Conservation (phyloP, 192 early-diverging fungal species). For the Coemansia sp. region DNA sequence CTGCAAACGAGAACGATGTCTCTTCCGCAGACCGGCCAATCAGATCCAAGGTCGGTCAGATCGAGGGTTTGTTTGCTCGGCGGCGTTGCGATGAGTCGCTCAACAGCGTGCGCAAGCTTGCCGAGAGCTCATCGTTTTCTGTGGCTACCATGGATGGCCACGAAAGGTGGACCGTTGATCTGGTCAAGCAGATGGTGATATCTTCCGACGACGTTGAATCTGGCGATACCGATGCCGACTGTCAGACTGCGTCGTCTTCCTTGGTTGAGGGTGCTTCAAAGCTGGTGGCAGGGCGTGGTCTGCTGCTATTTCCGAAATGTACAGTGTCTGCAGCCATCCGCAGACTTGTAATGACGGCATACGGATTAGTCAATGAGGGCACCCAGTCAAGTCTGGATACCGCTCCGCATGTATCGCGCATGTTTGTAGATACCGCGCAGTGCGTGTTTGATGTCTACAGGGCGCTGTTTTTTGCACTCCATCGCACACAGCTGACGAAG, state of each 20-base stretch:
- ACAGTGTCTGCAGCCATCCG: constrained; percentile 18
- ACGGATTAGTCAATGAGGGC: constrained; percentile 19
- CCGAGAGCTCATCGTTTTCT: constrained; percentile 22
- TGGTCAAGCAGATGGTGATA: constrained; percentile 1
- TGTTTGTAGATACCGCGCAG: constrained; percentile 6
- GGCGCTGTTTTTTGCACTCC: constrained; percentile 27
- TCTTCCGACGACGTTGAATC: neutral
- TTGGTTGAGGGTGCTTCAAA: neutral
- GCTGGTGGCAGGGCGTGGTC: neutral
- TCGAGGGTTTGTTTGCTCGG: constrained; percentile 25
- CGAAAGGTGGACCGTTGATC: constrained; percentile 24
- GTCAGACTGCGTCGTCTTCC: neutral
- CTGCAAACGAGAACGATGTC: neutral
- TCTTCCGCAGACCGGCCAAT: constrained; percentile 12
- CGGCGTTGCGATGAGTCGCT: constrained; percentile 23
- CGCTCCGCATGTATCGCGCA: neutral
- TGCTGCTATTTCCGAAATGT: constrained; percentile 11
- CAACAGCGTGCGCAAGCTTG: constrained; percentile 12
- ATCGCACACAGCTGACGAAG: constrained; percentile 24
- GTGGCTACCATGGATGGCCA: constrained; percentile 12
- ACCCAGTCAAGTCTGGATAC: neutral
- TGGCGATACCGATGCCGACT: neutral
- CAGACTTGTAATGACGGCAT: constrained; percentile 13
- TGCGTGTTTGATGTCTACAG: constrained; percentile 18
- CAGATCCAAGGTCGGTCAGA: constrained; percentile 5